Evolutionary conservation across 1,284 basidiomycete species (phyloP).

Genomic region (Microbotryum violaceum): DNA sequence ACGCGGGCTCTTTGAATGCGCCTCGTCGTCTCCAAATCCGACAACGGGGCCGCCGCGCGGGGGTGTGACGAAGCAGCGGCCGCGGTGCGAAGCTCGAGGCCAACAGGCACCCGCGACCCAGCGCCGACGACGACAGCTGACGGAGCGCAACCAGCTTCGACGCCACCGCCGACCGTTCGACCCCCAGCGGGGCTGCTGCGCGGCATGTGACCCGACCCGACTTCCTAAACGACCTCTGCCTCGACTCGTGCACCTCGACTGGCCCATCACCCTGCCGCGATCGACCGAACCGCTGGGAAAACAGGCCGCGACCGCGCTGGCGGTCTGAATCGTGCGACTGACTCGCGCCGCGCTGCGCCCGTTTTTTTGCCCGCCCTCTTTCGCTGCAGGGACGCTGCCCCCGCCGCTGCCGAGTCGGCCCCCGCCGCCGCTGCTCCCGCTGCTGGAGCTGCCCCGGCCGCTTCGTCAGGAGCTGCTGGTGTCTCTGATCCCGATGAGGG

Average conservation of each 20-base stretch:
- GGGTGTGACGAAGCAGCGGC: background rate
- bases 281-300: no score
- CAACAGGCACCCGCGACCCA: background rate
- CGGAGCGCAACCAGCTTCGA: no score
- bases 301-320: no score
- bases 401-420: slow-evolving; percentile 12
- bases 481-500: slow-evolving; percentile 28
- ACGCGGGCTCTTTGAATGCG: background rate
- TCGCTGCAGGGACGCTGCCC: slow-evolving; percentile 14
- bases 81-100: background rate
- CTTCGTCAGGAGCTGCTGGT: slow-evolving; percentile 25
- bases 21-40: background rate
- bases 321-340: no score
- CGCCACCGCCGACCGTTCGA: no score
- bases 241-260: no score
- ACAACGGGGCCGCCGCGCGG: background rate
- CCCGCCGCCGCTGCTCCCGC: slow-evolving; percentile 29
- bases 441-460: slow-evolving; percentile 22
- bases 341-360: no score
- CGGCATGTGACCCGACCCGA: no score
- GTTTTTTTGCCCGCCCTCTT: background rate
- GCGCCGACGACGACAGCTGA: background rate
- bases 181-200: no score
- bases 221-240: no score
- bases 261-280: no score